Base-by-base conservation (phyloP, 1,139 yeast genomes). In the Sugiyamaella neomexicana region DNA sequence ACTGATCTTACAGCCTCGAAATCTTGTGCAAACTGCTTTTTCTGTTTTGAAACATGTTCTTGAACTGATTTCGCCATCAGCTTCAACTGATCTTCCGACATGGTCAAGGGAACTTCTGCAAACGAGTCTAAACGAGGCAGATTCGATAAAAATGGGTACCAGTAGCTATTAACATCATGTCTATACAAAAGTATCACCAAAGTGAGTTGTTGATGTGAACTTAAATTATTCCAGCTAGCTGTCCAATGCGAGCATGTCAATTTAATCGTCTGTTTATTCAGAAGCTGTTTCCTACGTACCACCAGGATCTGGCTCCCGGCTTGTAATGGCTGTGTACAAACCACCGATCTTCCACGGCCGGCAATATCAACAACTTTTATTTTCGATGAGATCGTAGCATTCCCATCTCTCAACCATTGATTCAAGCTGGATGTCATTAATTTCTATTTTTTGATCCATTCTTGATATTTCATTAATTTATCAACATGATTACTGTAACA, bases 321-420 rank as follows among this genome's bases (percentile, higher is more conserved):
- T 13, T 61, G 60, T 32, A 87, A 65, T 4, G 53, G 48, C 0
- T 67, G 67, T 0, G 55, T 58, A 3, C 83, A 80, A 44, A 76
- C 73, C 34, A 89, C 76, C 59, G 90, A 89, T 68, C 91, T 77
- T 29, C 96, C 96, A 37, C 81, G 77, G 9, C 69, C 71, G 0
- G 60, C 60, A 12, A 75, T 69, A 36, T 75, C 72, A 13, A 55
- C 58, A 1, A 76, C 66, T 2, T 51, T 50, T 12, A 76, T 58
- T 29, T 62, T 62, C 1, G 61, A 55, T 12, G 71, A 65, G 9
- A 68, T 57, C 12, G 34, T 17, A 2, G 66, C 64, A 8, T 62
- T 65, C 25, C 55, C 60, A 8, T 53, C 51, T 10, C 42, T 50
- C 31, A 64, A 55, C 67, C 67, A 64, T 2, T 20, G 16, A 20